Conservation (phyloP, 202 grass and related monocot genomes). For the Eragrostis tef region DNA sequence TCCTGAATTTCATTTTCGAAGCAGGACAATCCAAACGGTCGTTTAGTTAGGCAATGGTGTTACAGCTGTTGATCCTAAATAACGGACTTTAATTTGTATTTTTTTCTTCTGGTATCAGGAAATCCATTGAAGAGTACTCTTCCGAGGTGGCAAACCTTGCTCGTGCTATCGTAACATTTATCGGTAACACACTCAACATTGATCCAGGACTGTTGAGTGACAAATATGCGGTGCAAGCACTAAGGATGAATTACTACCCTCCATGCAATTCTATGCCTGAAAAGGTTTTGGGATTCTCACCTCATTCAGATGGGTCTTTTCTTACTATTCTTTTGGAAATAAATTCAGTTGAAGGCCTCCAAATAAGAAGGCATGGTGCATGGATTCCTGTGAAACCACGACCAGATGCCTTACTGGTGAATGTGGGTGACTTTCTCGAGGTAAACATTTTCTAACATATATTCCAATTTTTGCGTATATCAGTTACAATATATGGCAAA, state of each 20-base stretch:
- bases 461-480: too few species aligned
- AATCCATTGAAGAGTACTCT: conserved; percentile 50
- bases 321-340: conserved; percentile 44
- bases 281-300: conserved; percentile 59
- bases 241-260: conserved; percentile 64
- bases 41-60: too few species aligned
- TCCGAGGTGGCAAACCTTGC: conserved; percentile 32
- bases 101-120: neutral
- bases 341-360: conserved; percentile 51
- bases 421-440: conserved; percentile 58
- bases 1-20: too few species aligned
- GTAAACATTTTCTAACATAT: neutral
- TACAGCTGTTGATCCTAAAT: neutral
- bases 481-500: too few species aligned
- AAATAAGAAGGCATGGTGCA: conserved; percentile 49
- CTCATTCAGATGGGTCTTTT: conserved; percentile 53
- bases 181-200: conserved; percentile 36
- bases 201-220: conserved; percentile 17
- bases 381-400: conserved; percentile 54
- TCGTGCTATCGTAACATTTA: conserved; percentile 4
- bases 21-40: too few species aligned
- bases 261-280: conserved; percentile 39
- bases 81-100: neutral
- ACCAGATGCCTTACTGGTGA: conserved; percentile 44
- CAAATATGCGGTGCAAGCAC: conserved; percentile 27